Evolutionary conservation across 805 yeast genomes (phyloP).

Genomic region (Nakazawaea ernobii): DNA sequence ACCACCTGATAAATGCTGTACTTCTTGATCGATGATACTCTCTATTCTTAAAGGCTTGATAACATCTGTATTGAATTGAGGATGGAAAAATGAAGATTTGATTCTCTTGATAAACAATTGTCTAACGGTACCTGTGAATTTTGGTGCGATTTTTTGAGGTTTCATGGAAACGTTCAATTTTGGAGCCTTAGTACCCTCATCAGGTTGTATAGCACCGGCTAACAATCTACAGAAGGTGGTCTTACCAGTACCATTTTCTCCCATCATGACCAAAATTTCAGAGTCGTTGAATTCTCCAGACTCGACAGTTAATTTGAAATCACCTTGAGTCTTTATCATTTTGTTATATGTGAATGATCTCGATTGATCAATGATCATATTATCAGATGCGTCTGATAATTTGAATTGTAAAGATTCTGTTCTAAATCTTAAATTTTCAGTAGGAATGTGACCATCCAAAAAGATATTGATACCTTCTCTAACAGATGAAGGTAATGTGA

Average conservation of each 20-base stretch:
- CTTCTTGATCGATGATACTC: constrained; percentile 95
- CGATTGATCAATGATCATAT: constrained; percentile 68
- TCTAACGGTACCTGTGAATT: constrained; percentile 97
- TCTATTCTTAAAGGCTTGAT: constrained; percentile 92
- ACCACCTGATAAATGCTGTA: constrained; percentile 97
- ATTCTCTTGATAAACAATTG: constrained; percentile 96
- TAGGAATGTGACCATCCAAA: constrained; percentile 95
- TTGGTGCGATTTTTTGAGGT: constrained; percentile 99
- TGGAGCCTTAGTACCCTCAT: constrained; percentile 73
- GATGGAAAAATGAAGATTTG: constrained; percentile 87
- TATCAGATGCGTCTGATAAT: constrained; percentile 84
- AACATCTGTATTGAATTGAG: constrained; percentile 98
- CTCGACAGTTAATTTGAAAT: constrained; percentile 78
- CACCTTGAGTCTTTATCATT: constrained; percentile 92
- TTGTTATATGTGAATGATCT: constrained; percentile 72
- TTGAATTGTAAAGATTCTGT: constrained; percentile 92
- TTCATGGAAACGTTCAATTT: constrained; percentile 93
- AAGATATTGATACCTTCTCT: constrained; percentile 99
- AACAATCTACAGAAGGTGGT: constrained; percentile 93
- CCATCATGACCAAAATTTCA: constrained; percentile 98
- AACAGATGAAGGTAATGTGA: constrained; percentile 91
- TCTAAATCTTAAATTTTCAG: constrained; percentile 96
- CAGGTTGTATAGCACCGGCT: constrained; percentile 91
- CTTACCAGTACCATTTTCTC: constrained; percentile 99
- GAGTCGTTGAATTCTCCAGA: constrained; percentile 92